Percentiles rank a stretch among this genome's conserved stretches.
These are phyloP conservation scores for Botrytis pseudocinerea DNA, from an alignment of 2,329 filamentous ascomycete species.

Conservation along the genomic window DNA sequence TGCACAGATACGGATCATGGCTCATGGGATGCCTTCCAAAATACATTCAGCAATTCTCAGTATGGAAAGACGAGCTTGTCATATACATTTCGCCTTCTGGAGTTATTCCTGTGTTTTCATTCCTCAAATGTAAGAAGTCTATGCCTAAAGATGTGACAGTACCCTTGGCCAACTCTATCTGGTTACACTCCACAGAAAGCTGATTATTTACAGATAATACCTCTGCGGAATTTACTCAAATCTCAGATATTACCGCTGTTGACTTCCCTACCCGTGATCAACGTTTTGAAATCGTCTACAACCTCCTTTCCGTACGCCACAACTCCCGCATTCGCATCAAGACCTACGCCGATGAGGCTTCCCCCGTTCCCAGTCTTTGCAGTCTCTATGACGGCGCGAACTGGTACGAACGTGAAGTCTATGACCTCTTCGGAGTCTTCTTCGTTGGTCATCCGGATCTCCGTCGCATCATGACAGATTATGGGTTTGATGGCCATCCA, in stretches of 20 bases:
- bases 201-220: conserved; percentile 70
- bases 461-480: conserved; percentile 98
- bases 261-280: conserved; percentile 95
- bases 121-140: conserved; percentile 68
- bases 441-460: conserved; percentile 94
- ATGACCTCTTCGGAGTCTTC: conserved; percentile 97
- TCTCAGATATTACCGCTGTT: conserved; percentile 89
- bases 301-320: conserved; percentile 91
- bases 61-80: conserved; percentile 98
- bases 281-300: conserved; percentile 98
- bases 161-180: not conserved
- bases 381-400: conserved; percentile 90
- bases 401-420: conserved; percentile 98
- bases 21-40: conserved; percentile 95
- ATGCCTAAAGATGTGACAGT: not conserved
- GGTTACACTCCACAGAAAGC: not conserved
- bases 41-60: conserved; percentile 98
- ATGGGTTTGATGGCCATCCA: conserved; percentile 97
- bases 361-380: conserved; percentile 86
- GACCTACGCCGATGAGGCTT: conserved; percentile 96
- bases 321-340: conserved; percentile 97
- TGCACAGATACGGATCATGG: conserved; percentile 96
- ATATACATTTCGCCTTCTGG: conserved; percentile 89
- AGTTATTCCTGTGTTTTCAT: conserved; percentile 87
- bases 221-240: conserved; percentile 91